A percentile compares a stretch with the other conserved stretches of the same genome.
These are phyloP conservation scores for Trichoderma polysporum DNA, from an alignment of 2,329 filamentous ascomycete genomes.

Conservation along the genomic window DNA sequence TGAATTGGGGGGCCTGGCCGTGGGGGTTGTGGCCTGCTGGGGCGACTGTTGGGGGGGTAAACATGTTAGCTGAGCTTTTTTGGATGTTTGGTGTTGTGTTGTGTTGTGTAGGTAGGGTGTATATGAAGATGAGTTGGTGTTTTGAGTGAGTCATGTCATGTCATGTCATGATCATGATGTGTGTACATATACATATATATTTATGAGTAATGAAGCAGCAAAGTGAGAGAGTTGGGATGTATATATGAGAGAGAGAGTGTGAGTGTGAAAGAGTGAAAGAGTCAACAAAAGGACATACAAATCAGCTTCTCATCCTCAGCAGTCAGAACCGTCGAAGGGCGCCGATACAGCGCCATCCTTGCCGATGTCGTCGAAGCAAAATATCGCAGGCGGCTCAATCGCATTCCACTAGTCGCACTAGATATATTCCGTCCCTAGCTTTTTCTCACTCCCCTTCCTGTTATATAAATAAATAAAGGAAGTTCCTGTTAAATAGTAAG, in stretches of 20 bases:
- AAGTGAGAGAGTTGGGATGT: not conserved
- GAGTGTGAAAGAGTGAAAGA: not conserved
- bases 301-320: conserved; percentile 47
- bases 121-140: not conserved
- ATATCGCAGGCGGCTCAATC: conserved; percentile 20
- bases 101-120: not conserved
- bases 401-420: too few species aligned
- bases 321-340: not conserved
- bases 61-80: not conserved
- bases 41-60: conserved; percentile 49
- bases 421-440: not conserved
- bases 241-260: not conserved
- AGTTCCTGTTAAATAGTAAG: too few species aligned
- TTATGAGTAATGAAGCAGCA: too few species aligned
- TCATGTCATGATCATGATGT: not conserved
- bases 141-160: not conserved
- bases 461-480: too few species aligned
- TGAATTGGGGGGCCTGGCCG: conserved; percentile 75
- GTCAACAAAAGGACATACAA: conserved; percentile 35
- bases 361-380: conserved; percentile 25
- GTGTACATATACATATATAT: not conserved
- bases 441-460: too few species aligned
- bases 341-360: conserved; percentile 46
- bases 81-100: not conserved
- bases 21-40: conserved; percentile 59